Conservation (phyloP, 768 basidiomycete genomes). For the Agrocybe praecox region DNA sequence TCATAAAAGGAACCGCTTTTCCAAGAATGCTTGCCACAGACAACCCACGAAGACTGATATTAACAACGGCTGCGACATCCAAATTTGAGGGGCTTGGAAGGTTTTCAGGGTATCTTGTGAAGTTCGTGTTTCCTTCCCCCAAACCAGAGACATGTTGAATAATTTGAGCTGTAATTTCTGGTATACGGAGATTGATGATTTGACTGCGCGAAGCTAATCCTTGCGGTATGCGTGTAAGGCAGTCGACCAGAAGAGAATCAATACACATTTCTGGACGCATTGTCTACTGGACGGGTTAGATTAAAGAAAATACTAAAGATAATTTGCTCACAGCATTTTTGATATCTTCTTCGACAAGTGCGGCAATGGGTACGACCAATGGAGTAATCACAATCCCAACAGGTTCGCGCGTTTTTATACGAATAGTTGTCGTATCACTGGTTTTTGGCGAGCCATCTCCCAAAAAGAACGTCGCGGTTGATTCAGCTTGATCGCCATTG, state of each 20-base stretch:
- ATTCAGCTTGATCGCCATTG: not conserved
- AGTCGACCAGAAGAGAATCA: conserved; percentile 43
- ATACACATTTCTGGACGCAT: conserved; percentile 38
- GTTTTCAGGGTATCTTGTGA: conserved; percentile 21
- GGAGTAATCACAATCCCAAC: conserved; percentile 57
- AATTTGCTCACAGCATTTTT: conserved; percentile 41
- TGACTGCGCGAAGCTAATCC: conserved; percentile 17
- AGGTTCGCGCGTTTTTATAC: conserved; percentile 39
- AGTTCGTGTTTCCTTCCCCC: conserved; percentile 32
- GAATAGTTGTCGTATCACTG: conserved; percentile 36
- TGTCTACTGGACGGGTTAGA: conserved; percentile 21
- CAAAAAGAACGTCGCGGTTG: conserved; percentile 1
- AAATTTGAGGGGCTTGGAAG: conserved; percentile 24
- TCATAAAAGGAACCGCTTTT: conserved; percentile 15
- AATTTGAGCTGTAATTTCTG: conserved; percentile 39
- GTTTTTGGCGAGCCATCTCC: conserved; percentile 22
- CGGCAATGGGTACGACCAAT: conserved; percentile 46
- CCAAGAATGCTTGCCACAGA: conserved; percentile 22
- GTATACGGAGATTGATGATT: conserved; percentile 44
- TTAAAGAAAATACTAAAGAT: not conserved
- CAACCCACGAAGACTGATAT: conserved; percentile 21
- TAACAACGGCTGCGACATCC: conserved; percentile 32
- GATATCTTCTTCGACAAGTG: conserved; percentile 49
- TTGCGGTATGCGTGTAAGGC: conserved; percentile 31
- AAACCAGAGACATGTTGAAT: conserved; percentile 48